Evolutionary conservation across 1,139 yeast genomes (phyloP).

Genomic region (Diutina catenulata): DNA sequence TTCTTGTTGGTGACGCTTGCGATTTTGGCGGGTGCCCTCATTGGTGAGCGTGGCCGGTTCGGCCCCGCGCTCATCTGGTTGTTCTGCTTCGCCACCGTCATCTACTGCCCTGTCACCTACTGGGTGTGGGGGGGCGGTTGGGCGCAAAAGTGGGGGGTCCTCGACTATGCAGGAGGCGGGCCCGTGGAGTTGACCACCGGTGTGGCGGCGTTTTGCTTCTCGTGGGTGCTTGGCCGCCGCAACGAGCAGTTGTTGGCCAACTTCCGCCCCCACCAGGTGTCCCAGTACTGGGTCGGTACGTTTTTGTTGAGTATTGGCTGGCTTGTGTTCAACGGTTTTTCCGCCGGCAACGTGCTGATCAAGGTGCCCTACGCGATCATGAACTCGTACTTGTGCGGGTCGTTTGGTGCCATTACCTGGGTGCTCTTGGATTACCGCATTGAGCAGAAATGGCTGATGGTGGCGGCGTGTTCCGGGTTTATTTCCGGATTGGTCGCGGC

Average conservation of each 20-base stretch:
- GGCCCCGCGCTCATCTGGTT: slow-evolving; percentile 75
- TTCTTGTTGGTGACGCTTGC: slow-evolving; percentile 85
- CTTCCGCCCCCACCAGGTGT: slow-evolving; percentile 90
- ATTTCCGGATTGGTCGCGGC: slow-evolving; percentile 95
- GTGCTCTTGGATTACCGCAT: slow-evolving; percentile 77
- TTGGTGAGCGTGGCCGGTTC: slow-evolving; percentile 85
- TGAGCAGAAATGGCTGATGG: slow-evolving; percentile 88
- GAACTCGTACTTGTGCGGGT: slow-evolving; percentile 86
- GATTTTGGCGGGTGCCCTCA: slow-evolving; percentile 82
- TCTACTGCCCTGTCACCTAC: slow-evolving; percentile 84
- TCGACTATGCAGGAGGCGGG: slow-evolving; percentile 97
- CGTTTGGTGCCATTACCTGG: slow-evolving; percentile 90
- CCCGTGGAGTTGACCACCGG: slow-evolving; percentile 93
- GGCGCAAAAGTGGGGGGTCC: slow-evolving; percentile 82
- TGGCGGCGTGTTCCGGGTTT: slow-evolving; percentile 89
- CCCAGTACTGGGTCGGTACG: slow-evolving; percentile 75
- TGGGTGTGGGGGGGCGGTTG: slow-evolving; percentile 98
- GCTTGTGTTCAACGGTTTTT: slow-evolving; percentile 83
- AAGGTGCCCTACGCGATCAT: slow-evolving; percentile 75
- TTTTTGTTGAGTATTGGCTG: slow-evolving; percentile 56
- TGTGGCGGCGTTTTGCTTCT: slow-evolving; percentile 78
- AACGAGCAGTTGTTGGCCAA: slow-evolving; percentile 76
- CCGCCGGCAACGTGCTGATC: slow-evolving; percentile 53
- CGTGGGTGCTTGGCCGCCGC: slow-evolving; percentile 73
- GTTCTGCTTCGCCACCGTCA: slow-evolving; percentile 83